Evolutionary conservation across 257 asterid species (phyloP).

Genomic region (Solanum chiquidenum): DNA sequence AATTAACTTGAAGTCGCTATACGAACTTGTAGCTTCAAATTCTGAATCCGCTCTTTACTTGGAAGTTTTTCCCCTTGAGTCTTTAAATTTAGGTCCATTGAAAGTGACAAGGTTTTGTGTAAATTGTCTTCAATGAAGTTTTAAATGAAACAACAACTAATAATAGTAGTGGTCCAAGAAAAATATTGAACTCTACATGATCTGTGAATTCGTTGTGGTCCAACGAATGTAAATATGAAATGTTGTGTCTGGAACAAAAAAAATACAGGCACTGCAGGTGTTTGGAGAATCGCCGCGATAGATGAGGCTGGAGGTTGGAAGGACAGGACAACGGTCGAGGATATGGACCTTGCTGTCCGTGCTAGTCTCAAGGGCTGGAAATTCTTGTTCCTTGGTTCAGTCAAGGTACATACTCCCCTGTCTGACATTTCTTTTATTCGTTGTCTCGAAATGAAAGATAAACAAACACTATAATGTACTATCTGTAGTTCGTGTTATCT

Average conservation of each 20-base stretch:
- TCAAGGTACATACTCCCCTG: constrained; percentile 24
- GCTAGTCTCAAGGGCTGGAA: constrained; percentile 95
- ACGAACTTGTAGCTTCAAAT: neutral
- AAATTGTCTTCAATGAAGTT: neutral
- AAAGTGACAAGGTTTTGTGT: neutral
- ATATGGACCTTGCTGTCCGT: constrained; percentile 97
- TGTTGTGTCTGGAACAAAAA: neutral
- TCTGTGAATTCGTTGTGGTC: neutral
- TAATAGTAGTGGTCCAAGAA: neutral
- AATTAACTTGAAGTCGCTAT: neutral
- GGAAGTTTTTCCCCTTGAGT: neutral
- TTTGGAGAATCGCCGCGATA: constrained; percentile 86
- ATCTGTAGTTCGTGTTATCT: neutral
- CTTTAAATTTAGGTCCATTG: neutral
- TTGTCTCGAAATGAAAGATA: neutral
- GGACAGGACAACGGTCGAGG: constrained; percentile 89
- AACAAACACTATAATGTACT: neutral
- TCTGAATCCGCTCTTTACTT: neutral
- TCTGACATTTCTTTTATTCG: neutral
- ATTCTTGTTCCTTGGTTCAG: constrained; percentile 63
- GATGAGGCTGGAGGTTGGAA: constrained; percentile 99
- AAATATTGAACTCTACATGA: neutral
- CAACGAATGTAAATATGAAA: neutral
- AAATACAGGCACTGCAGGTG: constrained; percentile 79
- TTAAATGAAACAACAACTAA: neutral